Evolutionary conservation across 2,329 filamentous ascomycete genomes (phyloP).

Genomic region (Coniochaeta hoffmannii): DNA sequence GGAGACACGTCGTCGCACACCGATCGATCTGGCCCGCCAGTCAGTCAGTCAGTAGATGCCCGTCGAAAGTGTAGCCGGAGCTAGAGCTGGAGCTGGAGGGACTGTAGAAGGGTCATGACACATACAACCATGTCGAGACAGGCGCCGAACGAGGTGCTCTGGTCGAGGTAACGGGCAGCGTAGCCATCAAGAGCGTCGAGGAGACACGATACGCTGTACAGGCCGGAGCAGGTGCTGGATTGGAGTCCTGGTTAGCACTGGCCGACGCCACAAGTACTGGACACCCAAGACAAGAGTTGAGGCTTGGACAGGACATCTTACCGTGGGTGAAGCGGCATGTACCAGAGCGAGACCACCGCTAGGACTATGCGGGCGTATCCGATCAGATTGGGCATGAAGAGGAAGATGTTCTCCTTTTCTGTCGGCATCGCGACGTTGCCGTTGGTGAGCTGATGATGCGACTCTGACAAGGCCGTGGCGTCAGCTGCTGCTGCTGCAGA

Average conservation of each 20-base stretch:
- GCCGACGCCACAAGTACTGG: too few relatives aligned
- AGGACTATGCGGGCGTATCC: slow-evolving; percentile 73
- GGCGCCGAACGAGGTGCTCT: slow-evolving; percentile 91
- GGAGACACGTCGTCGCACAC: slow-evolving; percentile 68
- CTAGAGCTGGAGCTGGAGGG: not conserved
- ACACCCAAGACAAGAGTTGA: too few relatives aligned
- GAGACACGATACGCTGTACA: slow-evolving; percentile 90
- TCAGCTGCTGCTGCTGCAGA: slow-evolving; percentile 14
- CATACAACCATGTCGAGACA: slow-evolving; percentile 85
- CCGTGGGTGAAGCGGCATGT: slow-evolving; percentile 97
- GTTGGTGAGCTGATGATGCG: slow-evolving; percentile 24
- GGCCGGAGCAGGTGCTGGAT: slow-evolving; percentile 66
- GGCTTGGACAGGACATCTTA: too few relatives aligned
- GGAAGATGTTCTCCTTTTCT: slow-evolving; percentile 64
- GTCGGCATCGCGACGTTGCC: slow-evolving; percentile 29
- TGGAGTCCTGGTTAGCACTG: not conserved
- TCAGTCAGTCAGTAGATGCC: not conserved
- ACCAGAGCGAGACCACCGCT: slow-evolving; percentile 88
- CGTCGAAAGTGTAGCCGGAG: too few relatives aligned
- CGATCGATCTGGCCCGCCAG: not conserved
- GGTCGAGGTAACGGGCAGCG: slow-evolving; percentile 80
- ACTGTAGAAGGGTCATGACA: not conserved
- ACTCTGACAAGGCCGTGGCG: not conserved
- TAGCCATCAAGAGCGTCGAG: slow-evolving; percentile 93
- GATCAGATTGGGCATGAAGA: slow-evolving; percentile 77